Conservation (phyloP, 768 basidiomycete genomes). For the Steccherinum ochraceum region DNA sequence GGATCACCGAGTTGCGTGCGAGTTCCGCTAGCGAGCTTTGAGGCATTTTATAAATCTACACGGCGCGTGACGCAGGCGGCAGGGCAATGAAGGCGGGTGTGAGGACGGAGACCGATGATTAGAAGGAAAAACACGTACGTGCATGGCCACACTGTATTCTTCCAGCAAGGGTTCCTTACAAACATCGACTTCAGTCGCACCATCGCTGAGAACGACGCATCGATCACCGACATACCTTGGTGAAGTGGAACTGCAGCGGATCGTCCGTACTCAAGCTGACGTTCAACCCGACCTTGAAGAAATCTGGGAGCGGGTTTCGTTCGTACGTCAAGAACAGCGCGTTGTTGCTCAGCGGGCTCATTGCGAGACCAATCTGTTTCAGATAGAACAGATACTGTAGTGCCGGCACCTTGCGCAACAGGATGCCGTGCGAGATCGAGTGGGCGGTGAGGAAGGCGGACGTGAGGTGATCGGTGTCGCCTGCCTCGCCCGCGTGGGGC, state of each 20-base stretch:
- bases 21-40: constrained; percentile 93
- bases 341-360: constrained; percentile 98
- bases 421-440: constrained; percentile 98
- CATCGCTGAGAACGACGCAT: background rate
- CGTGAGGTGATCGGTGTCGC: constrained; percentile 95
- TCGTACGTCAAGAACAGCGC: constrained; percentile 96
- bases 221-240: constrained; percentile 69
- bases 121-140: constrained; percentile 43
- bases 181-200: background rate
- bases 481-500: constrained; percentile 96
- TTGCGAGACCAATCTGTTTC: constrained; percentile 96
- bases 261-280: constrained; percentile 96
- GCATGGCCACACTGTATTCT: constrained; percentile 97
- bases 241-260: constrained; percentile 96
- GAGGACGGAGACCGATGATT: background rate
- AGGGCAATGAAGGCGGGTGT: background rate
- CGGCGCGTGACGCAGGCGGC: background rate
- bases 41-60: constrained; percentile 91
- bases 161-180: constrained; percentile 85
- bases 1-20: constrained; percentile 95
- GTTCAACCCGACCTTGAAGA: constrained; percentile 94
- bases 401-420: constrained; percentile 95
- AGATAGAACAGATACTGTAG: constrained; percentile 96
- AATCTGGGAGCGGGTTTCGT: constrained; percentile 93
- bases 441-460: constrained; percentile 95